These are phyloP conservation scores for Diaporthe velutina DNA, from an alignment of 2,329 filamentous ascomycete species.

Conservation along the genomic window DNA sequence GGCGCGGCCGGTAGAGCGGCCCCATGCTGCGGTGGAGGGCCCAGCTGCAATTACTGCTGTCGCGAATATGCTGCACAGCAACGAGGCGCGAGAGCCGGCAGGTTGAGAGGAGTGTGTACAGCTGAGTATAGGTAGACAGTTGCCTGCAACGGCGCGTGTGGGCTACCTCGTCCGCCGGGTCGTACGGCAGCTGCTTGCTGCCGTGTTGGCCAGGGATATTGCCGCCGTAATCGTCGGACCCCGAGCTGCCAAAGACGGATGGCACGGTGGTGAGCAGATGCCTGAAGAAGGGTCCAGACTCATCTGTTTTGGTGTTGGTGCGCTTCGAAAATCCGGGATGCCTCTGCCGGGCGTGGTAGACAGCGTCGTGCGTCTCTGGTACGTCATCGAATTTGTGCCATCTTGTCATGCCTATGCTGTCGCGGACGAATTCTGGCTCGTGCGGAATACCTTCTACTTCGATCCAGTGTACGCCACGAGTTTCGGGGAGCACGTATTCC, in stretches of 20 bases:
- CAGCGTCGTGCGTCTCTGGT: neutral
- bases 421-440: neutral
- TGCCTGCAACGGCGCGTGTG: constrained; percentile 20
- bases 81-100: constrained; percentile 17
- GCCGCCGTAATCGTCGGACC: neutral
- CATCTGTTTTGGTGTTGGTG: neutral
- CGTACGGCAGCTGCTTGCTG: neutral
- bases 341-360: neutral
- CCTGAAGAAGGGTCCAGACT: neutral
- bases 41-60: neutral
- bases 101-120: constrained; percentile 1
- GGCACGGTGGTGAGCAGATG: neutral
- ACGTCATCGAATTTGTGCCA: neutral
- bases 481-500: neutral
- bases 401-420: neutral
- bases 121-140: constrained; percentile 16
- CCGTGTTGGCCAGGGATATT: neutral
- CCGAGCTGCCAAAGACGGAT: neutral
- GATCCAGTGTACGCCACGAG: constrained; percentile 13
- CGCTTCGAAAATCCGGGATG: neutral
- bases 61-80: neutral
- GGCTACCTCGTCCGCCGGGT: neutral
- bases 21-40: constrained; percentile 11
- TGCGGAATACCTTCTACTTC: constrained; percentile 2
- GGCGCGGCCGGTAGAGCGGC: constrained; percentile 2